phyloP scores from a whole-genome alignment of 176 grass and related monocot genomes.

The Olyra latifolia region DNA sequence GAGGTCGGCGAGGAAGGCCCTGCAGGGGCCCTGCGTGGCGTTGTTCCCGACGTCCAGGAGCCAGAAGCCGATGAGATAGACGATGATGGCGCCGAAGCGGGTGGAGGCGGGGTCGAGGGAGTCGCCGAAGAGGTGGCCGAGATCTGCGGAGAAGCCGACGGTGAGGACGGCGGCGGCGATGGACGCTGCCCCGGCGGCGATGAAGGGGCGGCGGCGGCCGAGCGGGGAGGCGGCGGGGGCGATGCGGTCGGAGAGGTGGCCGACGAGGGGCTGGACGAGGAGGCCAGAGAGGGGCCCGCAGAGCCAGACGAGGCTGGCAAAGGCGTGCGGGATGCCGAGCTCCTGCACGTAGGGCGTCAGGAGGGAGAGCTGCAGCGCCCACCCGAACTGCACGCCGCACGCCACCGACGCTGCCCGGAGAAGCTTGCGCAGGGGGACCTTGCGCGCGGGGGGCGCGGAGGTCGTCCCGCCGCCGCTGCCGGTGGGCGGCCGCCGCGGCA shows the following conservation, averaged over 20 bases:
- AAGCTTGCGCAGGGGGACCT: conserved; percentile 50
- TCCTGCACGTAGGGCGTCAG: conserved; percentile 82
- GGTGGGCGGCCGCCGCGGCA: conserved; percentile 10
- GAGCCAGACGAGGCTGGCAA: conserved; percentile 85
- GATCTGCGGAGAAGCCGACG: conserved; percentile 70
- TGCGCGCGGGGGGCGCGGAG: conserved; percentile 23
- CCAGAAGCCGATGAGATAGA: conserved; percentile 85
- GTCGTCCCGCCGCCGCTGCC: neutral
- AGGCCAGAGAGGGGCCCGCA: conserved; percentile 78
- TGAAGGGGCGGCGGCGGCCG: conserved; percentile 67
- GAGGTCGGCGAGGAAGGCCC: conserved; percentile 85
- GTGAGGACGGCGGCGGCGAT: conserved; percentile 48
- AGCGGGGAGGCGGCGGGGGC: conserved; percentile 39
- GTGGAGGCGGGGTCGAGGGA: conserved; percentile 21
- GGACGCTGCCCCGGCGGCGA: conserved; percentile 56
- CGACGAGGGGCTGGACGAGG: conserved; percentile 78
- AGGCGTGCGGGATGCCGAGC: conserved; percentile 78
- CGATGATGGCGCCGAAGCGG: conserved; percentile 52
- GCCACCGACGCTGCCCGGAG: conserved; percentile 66
- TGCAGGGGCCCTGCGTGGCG: conserved; percentile 77
- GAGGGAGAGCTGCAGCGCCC: conserved; percentile 77
- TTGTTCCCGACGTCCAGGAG: conserved; percentile 88
- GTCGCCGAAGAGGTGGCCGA: conserved; percentile 65
- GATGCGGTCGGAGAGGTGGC: conserved; percentile 69
- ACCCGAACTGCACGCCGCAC: conserved; percentile 77